Percentiles rank a stretch among this genome's conserved stretches.
These are phyloP conservation scores for Jaltomata sinuosa DNA, from an alignment of 257 asterid species.

Conservation along the genomic window DNA sequence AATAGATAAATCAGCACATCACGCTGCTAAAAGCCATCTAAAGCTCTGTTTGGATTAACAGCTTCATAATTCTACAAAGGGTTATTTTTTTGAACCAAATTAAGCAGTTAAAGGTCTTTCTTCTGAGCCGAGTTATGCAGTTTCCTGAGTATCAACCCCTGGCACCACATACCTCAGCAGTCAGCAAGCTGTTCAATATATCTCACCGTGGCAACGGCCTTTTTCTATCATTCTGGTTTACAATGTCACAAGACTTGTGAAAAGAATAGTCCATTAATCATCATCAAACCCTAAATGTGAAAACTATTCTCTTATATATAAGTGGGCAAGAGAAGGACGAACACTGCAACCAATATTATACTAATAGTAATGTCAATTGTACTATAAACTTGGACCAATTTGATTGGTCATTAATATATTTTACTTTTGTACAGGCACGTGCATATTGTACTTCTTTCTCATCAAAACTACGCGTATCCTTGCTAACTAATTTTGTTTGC, in stretches of 20 bases:
- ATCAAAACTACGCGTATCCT: too few relatives aligned
- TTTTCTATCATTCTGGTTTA: not conserved
- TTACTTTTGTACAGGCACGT: too few relatives aligned
- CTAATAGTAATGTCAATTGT: too few relatives aligned
- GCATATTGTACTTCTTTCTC: too few relatives aligned
- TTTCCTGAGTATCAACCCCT: not conserved
- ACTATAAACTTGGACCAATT: too few relatives aligned
- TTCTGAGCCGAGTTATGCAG: not conserved
- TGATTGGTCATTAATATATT: too few relatives aligned
- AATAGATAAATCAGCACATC: slow-evolving; percentile 17
- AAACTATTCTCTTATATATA: too few relatives aligned
- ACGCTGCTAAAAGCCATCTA: not conserved
- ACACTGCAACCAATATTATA: too few relatives aligned
- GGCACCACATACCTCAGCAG: not conserved
- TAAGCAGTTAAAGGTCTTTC: not conserved
- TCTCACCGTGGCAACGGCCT: not conserved
- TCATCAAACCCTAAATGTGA: not conserved
- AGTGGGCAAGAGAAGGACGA: too few relatives aligned
- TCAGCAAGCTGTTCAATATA: not conserved
- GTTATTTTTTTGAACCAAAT: not conserved
- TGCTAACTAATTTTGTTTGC: too few relatives aligned
- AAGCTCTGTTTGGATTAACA: not conserved
- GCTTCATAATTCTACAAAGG: not conserved
- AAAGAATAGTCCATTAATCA: not conserved
- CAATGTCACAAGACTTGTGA: not conserved